These are phyloP conservation scores for Vigna hirtella DNA, from an alignment of 306 rosid genomes.

Conservation along the genomic window DNA sequence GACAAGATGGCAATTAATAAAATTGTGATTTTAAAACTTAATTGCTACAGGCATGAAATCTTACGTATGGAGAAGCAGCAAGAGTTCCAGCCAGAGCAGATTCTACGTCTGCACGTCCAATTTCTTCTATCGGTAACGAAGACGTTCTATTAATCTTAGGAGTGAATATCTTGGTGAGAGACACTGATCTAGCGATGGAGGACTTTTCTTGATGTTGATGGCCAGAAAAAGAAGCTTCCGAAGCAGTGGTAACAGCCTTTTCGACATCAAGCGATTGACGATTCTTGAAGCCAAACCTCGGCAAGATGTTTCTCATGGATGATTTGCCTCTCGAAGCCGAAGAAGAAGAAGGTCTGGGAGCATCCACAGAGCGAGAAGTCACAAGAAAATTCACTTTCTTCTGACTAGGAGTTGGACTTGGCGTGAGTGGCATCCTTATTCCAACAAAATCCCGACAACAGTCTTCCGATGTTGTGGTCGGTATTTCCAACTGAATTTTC, in stretches of 20 bases:
- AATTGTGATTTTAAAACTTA: neutral
- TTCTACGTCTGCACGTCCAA: constrained; percentile 60
- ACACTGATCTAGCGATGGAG: constrained; percentile 73
- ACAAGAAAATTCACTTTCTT: constrained; percentile 80
- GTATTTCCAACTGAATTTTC: constrained; percentile 73
- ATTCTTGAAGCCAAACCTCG: constrained; percentile 73
- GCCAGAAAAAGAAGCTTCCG: constrained; percentile 62
- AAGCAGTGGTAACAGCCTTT: constrained; percentile 50
- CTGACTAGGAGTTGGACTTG: constrained; percentile 78
- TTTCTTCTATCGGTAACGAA: constrained; percentile 86
- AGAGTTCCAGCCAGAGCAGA: constrained; percentile 63
- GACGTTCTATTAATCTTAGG: constrained; percentile 82
- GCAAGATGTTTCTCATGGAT: constrained; percentile 69
- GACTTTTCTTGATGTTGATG: constrained; percentile 59
- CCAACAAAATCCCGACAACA: constrained; percentile 59
- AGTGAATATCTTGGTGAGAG: constrained; percentile 73
- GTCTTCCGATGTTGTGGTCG: constrained; percentile 59
- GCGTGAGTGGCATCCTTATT: constrained; percentile 77
- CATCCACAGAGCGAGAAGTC: constrained; percentile 66
- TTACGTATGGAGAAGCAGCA: constrained; percentile 66
- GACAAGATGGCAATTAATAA: neutral
- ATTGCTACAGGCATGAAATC: constrained; percentile 41
- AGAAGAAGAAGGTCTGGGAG: constrained; percentile 51
- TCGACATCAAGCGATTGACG: constrained; percentile 73
- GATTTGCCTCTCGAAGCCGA: constrained; percentile 71